Evolutionary conservation across 495 filamentous ascomycete genomes (phyloP).

Genomic region (Venustampulla echinocandica): DNA sequence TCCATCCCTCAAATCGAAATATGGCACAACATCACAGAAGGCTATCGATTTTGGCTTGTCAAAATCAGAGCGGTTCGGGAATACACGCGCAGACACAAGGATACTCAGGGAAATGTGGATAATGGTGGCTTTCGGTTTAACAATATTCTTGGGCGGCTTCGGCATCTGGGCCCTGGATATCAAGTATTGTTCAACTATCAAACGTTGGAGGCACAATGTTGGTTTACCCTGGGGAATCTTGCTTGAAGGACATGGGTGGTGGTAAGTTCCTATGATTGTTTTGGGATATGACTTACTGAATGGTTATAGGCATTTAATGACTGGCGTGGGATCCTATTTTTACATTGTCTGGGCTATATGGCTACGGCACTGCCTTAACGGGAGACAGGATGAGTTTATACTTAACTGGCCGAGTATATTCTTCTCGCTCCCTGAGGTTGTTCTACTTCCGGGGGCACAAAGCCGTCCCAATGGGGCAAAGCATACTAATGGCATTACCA

Average conservation of each 20-base stretch:
- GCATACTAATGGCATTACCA: not conserved
- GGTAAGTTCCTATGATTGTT: conserved; percentile 52
- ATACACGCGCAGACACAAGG: conserved; percentile 33
- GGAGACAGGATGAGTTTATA: conserved; percentile 36
- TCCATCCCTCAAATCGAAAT: conserved; percentile 41
- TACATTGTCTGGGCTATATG: conserved; percentile 42
- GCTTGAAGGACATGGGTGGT: conserved; percentile 94
- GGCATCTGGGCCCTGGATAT: conserved; percentile 85
- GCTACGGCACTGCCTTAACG: conserved; percentile 39
- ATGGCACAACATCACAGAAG: conserved; percentile 20
- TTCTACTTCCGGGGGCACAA: conserved; percentile 2
- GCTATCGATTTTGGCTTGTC: not conserved
- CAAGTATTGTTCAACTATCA: conserved; percentile 63
- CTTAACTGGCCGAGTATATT: conserved; percentile 35
- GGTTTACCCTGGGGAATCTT: conserved; percentile 85
- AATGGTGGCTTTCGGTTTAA: conserved; percentile 52
- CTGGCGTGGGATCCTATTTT: conserved; percentile 38
- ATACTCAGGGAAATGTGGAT: conserved; percentile 68
- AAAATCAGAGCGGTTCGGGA: conserved; percentile 16
- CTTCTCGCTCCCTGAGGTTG: conserved; percentile 28
- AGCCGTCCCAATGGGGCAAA: conserved; percentile 1
- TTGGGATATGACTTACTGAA: not conserved
- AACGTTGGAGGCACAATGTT: conserved; percentile 59
- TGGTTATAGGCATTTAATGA: conserved; percentile 37
- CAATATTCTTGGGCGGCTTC: conserved; percentile 76